Percentiles rank a stretch among this genome's conserved stretches.
Evolutionary conservation across 768 basidiomycete species (phyloP).

Genomic region (Leccinum longicurvipes): DNA sequence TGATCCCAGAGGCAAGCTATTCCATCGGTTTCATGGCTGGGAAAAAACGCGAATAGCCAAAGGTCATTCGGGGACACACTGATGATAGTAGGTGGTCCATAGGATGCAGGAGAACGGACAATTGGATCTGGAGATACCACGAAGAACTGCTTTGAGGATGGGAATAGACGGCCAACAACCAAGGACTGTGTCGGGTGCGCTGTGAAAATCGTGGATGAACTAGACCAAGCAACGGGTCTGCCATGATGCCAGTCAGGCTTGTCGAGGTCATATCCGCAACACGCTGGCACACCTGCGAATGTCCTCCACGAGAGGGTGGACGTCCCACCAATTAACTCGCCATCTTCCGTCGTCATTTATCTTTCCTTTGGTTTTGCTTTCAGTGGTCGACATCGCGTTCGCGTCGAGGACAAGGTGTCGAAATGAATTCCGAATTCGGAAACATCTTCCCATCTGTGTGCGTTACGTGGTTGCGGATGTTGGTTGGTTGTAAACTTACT

Average conservation of each 20-base stretch:
- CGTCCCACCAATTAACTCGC: conserved; percentile 74
- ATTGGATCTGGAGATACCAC: conserved; percentile 54
- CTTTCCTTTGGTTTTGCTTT: conserved; percentile 50
- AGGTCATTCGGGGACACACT: conserved; percentile 55
- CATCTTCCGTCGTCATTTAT: conserved; percentile 49
- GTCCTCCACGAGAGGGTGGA: conserved; percentile 57
- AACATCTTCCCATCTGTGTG: not conserved
- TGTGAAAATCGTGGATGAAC: conserved; percentile 64
- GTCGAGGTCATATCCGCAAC: not conserved
- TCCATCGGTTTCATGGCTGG: conserved; percentile 53
- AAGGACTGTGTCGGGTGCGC: conserved; percentile 61
- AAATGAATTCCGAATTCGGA: not conserved
- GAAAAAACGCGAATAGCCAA: conserved; percentile 76
- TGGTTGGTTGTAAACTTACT: conserved; percentile 7
- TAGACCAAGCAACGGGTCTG: conserved; percentile 73
- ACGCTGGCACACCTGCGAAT: conserved; percentile 43
- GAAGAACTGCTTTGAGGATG: conserved; percentile 63
- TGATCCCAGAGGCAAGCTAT: conserved; percentile 65
- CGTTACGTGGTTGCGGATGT: not conserved
- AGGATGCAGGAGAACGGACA: conserved; percentile 42
- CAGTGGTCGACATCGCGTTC: conserved; percentile 22
- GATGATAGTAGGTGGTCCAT: conserved; percentile 61
- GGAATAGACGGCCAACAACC: conserved; percentile 62
- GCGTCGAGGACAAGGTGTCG: not conserved
- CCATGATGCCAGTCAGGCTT: conserved; percentile 1